phyloP scores from a whole-genome alignment of 106 monocot species.

The Acanthochlamys bracteata region DNA sequence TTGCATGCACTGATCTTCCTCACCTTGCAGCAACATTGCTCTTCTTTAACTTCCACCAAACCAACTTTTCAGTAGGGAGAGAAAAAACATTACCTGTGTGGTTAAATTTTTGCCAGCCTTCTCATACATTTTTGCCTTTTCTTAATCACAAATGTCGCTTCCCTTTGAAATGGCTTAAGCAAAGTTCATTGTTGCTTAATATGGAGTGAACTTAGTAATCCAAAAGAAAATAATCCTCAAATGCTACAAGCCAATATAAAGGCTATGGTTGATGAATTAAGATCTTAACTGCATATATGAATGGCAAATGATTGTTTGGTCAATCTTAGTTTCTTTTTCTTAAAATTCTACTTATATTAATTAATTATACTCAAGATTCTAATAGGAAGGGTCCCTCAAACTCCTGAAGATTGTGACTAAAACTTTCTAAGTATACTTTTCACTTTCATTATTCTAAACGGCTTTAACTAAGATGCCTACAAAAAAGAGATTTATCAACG shows the following conservation, averaged over 20 bases:
- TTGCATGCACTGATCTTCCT: conserved; percentile 17
- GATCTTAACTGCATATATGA: neutral
- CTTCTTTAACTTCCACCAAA: conserved; percentile 17
- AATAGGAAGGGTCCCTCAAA: neutral
- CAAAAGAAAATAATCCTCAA: neutral
- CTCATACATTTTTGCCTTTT: neutral
- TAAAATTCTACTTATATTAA: neutral
- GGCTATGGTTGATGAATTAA: neutral
- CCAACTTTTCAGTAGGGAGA: conserved; percentile 5
- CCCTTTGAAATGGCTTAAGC: neutral
- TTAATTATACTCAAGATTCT: neutral
- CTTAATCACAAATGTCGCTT: neutral
- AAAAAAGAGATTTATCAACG: neutral
- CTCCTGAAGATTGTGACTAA: neutral
- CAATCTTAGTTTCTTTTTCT: neutral
- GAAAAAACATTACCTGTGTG: neutral
- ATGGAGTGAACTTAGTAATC: neutral
- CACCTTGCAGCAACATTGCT: neutral
- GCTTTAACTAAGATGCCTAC: neutral
- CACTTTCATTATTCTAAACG: neutral
- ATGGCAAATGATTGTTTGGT: neutral
- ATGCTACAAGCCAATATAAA: neutral
- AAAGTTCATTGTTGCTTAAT: neutral
- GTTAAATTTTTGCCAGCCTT: neutral
- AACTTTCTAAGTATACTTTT: neutral